Evolutionary conservation across 768 basidiomycete genomes (phyloP).

Genomic region (Amanita rubescens): DNA sequence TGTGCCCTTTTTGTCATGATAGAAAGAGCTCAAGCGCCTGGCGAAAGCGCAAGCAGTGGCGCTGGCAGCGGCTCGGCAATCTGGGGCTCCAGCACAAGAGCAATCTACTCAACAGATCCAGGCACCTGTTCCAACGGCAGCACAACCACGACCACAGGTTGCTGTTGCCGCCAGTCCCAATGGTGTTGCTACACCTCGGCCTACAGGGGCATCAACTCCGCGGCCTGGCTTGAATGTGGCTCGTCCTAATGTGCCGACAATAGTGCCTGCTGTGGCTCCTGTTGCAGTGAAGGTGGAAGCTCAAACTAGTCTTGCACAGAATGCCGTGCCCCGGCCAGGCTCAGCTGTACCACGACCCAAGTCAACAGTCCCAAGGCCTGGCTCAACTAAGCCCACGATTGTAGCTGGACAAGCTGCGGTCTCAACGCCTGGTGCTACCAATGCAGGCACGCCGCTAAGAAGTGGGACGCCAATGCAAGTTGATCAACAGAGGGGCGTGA

Average conservation of each 20-base stretch:
- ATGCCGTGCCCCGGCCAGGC: conserved; percentile 19
- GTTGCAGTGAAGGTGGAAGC: conserved; percentile 12
- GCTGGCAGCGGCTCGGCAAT: conserved; percentile 2
- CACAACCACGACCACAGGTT: conserved; percentile 20
- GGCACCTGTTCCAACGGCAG: conserved; percentile 23
- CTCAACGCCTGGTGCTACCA: conserved; percentile 3
- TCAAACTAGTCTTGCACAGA: conserved; percentile 15
- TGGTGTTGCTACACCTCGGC: conserved; percentile 13
- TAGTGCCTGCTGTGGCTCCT: conserved; percentile 12
- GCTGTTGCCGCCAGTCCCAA: conserved; percentile 7
- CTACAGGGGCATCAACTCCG: conserved; percentile 18
- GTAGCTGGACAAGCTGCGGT: conserved; percentile 12
- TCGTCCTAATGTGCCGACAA: conserved; percentile 17
- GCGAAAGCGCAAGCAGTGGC: conserved; percentile 42
- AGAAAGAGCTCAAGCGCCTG: conserved; percentile 70
- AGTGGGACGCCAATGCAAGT: conserved; percentile 27
- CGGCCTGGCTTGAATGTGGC: conserved; percentile 19
- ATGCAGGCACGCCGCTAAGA: conserved; percentile 17
- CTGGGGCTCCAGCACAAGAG: not conserved
- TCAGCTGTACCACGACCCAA: conserved; percentile 20
- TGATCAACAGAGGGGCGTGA: conserved; percentile 29
- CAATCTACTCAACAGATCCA: conserved; percentile 17
- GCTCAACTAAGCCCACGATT: conserved; percentile 16
- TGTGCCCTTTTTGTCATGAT: conserved; percentile 9
- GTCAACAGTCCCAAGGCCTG: conserved; percentile 23